Percentiles rank a stretch among this genome's conserved stretches.
phyloP scores from a whole-genome alignment of 495 filamentous ascomycete genomes.

The Podospora pseudopauciseta region DNA sequence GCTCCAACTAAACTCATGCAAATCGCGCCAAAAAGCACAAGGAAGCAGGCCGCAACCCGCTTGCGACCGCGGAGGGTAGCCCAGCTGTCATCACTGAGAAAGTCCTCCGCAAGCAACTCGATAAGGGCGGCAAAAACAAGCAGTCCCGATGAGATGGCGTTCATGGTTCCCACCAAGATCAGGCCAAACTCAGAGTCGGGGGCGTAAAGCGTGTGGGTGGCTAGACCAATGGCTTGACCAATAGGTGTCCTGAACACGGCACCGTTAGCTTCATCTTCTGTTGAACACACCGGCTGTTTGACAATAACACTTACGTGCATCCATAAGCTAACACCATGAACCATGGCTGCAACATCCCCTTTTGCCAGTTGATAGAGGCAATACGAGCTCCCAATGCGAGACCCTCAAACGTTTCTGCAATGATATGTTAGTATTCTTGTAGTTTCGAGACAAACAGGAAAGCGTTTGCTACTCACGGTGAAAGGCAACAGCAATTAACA shows the following conservation, averaged over 20 bases:
- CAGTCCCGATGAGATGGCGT: slow-evolving; percentile 79
- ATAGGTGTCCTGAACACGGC: slow-evolving; percentile 67
- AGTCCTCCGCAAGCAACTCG: slow-evolving; percentile 87
- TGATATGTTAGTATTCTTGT: not conserved
- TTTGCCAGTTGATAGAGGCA: slow-evolving; percentile 56
- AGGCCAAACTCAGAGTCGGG: slow-evolving; percentile 74
- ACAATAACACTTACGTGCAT: slow-evolving; percentile 34
- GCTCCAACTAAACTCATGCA: slow-evolving; percentile 90
- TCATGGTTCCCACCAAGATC: slow-evolving; percentile 87
- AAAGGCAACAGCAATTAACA: slow-evolving; percentile 77
- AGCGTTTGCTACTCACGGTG: slow-evolving; percentile 46
- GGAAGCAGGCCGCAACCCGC: slow-evolving; percentile 67
- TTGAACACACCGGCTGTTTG: not conserved
- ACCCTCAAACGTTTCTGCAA: slow-evolving; percentile 61
- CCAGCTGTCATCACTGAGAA: slow-evolving; percentile 86
- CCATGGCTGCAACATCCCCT: slow-evolving; percentile 63
- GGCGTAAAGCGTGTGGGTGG: slow-evolving; percentile 80
- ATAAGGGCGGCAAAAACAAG: slow-evolving; percentile 86
- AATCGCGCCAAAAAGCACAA: slow-evolving; percentile 70
- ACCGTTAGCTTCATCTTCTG: not conserved
- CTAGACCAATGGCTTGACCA: slow-evolving; percentile 82
- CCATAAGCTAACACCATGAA: slow-evolving; percentile 90
- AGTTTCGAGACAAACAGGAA: not conserved
- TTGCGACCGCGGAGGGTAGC: slow-evolving; percentile 61
- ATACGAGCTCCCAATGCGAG: slow-evolving; percentile 72